Base-by-base conservation (phyloP, 2,329 filamentous ascomycete species). In the Penicillium sp. region DNA sequence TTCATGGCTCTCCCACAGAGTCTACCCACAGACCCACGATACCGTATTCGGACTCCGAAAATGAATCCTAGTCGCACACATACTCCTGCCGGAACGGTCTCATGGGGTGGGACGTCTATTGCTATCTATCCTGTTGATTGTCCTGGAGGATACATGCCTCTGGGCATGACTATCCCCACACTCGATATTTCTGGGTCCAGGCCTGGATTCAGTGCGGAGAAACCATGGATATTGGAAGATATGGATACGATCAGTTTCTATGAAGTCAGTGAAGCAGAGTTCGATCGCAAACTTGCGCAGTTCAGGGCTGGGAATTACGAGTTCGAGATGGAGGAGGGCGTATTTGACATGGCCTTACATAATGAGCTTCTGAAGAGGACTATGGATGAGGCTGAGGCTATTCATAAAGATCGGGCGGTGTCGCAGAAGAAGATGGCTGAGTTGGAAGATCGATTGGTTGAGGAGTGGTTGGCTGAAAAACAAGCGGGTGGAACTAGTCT, bases 171-270 rank as follows among this genome's bases (percentile, higher is more conserved):
- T 0, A 78, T 84, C 3, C 80, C 81, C 0, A 79, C 80, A 16
- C 80, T 81, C 46, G 84, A 86, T 60, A 78, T 79, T 37, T 75
- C 83, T 8, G 80, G 81, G 0, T 80, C 76, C 61, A 84, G 84
- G 59, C 70, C 71, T 0, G 79, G 79, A 1, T 85, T 83, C 62
- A 73, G 68, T 3, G 60, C 74, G 0, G 68, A 75, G 0, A 63
- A 70, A 27, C 83, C 84, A 0, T 84, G 83, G 79, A 73, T 86
- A 2, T 86, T 84, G 62, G 74, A 80, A 48, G 80, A 84, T 59
- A 84, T 86, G 58, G 84, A 86, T 60, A 75, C 84, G 44, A 73
- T 86, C 21, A 81, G 77, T 0, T 86, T 82, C 67, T 81, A 84
- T 60, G 79, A 54, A 29, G 82, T 85, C 14, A 75, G 63, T 33